These are phyloP conservation scores for Cercophora newfieldiana DNA, from an alignment of 495 filamentous ascomycete species.

Conservation along the genomic window DNA sequence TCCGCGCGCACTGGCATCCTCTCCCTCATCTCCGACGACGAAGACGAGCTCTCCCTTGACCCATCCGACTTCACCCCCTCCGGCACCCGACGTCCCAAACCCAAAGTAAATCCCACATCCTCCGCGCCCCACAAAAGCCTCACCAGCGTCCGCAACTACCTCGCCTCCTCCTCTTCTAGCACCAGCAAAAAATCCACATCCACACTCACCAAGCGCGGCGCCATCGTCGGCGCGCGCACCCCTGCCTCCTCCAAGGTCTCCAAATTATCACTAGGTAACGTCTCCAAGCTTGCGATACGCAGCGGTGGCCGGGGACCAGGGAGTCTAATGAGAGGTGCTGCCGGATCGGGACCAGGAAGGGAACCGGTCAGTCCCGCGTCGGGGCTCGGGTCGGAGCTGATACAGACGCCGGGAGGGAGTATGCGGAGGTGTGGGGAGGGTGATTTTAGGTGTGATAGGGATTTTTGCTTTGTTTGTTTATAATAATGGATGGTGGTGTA, in stretches of 20 bases:
- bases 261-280: neutral
- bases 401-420: constrained; percentile 45
- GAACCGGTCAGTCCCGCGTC: neutral
- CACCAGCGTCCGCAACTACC: neutral
- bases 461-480: constrained; percentile 54
- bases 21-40: constrained; percentile 31
- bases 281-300: neutral
- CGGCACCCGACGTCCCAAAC: constrained; percentile 14
- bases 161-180: neutral
- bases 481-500: constrained; percentile 17
- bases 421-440: constrained; percentile 47
- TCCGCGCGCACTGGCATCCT: constrained; percentile 18
- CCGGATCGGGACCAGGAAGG: neutral
- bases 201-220: neutral
- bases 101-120: neutral
- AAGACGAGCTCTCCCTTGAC: constrained; percentile 40
- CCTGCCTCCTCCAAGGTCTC: neutral
- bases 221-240: neutral
- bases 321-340: neutral
- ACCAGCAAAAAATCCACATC: neutral
- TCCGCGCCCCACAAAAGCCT: neutral
- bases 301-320: constrained; percentile 7
- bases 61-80: constrained; percentile 28
- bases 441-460: constrained; percentile 46
- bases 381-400: constrained; percentile 17